These are phyloP conservation scores for Nicotiana paniculata DNA, from an alignment of 257 asterid genomes.

Conservation along the genomic window DNA sequence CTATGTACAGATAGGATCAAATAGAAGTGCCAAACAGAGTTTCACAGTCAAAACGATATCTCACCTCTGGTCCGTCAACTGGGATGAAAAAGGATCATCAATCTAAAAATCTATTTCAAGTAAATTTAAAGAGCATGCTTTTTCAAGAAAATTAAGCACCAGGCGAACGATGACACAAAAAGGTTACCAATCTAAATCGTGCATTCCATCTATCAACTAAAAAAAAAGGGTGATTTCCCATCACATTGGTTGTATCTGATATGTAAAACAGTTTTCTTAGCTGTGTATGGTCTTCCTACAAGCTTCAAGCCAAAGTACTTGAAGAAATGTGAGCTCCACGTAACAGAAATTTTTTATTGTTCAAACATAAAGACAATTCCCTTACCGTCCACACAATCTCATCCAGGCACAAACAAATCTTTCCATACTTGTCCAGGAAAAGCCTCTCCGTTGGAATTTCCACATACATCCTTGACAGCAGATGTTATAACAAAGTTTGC, in stretches of 20 bases:
- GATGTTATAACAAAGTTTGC: too few species aligned
- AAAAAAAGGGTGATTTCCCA: background rate
- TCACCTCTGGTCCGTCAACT: background rate
- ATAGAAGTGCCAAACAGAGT: background rate
- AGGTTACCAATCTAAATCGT: background rate
- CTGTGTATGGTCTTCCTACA: background rate
- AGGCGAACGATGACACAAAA: background rate
- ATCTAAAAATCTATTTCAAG: background rate
- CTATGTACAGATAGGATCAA: background rate
- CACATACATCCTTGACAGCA: too few species aligned
- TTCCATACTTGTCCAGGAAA: slow-evolving; percentile 15
- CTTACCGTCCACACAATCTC: slow-evolving; percentile 97
- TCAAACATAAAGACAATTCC: background rate
- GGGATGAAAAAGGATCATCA: background rate
- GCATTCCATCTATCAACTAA: background rate
- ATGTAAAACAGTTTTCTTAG: background rate
- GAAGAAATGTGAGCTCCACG: background rate
- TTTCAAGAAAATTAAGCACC: background rate
- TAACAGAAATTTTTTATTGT: background rate
- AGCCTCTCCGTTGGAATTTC: too few species aligned
- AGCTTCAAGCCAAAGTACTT: background rate
- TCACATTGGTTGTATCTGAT: background rate
- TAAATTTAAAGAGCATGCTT: background rate
- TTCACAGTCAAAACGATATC: background rate
- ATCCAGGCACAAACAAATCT: slow-evolving; percentile 90